Conservation (phyloP, 2,329 filamentous ascomycete species). For the Neonectria neomacrospora region DNA sequence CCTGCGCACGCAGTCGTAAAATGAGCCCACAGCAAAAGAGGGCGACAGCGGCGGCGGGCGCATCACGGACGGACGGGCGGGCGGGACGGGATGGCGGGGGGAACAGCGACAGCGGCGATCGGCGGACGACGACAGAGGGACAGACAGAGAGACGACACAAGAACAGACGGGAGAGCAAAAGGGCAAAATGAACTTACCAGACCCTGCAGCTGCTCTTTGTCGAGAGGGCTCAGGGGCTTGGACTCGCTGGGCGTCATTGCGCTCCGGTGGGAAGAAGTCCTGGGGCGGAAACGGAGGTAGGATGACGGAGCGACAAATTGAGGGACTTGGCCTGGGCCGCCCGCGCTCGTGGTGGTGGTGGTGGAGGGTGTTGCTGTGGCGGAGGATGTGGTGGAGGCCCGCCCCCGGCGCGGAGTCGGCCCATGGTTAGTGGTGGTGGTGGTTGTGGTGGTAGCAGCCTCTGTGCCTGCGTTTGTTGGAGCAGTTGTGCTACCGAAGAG, state of each 20-base stretch:
- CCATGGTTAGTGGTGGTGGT: neutral
- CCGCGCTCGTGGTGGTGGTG: slow-evolving; percentile 33
- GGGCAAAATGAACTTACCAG: slow-evolving; percentile 66
- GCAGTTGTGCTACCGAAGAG: neutral
- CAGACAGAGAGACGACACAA: neutral
- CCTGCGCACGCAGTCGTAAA: slow-evolving; percentile 31
- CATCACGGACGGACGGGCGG: slow-evolving; percentile 36
- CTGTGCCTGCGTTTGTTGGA: neutral
- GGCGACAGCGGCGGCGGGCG: slow-evolving; percentile 16
- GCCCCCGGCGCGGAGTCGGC: slow-evolving; percentile 23
- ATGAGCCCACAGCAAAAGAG: slow-evolving; percentile 23
- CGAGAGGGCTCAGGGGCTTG: slow-evolving; percentile 67
- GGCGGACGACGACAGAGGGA: slow-evolving; percentile 4
- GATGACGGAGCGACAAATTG: slow-evolving; percentile 70
- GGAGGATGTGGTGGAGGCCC: slow-evolving; percentile 34
- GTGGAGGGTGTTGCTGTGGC: slow-evolving; percentile 35
- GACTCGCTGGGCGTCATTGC: slow-evolving; percentile 53
- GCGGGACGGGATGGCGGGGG: slow-evolving; percentile 20
- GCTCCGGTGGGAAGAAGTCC: slow-evolving; percentile 47
- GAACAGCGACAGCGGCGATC: slow-evolving; percentile 9
- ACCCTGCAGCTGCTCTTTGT: slow-evolving; percentile 81
- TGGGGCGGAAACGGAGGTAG: slow-evolving; percentile 61
- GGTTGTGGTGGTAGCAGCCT: neutral
- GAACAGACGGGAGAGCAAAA: slow-evolving; percentile 19
- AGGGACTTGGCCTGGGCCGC: slow-evolving; percentile 53